Base-by-base conservation (phyloP, 2,329 filamentous ascomycete species). In the Chaetomiaceae sp. region DNA sequence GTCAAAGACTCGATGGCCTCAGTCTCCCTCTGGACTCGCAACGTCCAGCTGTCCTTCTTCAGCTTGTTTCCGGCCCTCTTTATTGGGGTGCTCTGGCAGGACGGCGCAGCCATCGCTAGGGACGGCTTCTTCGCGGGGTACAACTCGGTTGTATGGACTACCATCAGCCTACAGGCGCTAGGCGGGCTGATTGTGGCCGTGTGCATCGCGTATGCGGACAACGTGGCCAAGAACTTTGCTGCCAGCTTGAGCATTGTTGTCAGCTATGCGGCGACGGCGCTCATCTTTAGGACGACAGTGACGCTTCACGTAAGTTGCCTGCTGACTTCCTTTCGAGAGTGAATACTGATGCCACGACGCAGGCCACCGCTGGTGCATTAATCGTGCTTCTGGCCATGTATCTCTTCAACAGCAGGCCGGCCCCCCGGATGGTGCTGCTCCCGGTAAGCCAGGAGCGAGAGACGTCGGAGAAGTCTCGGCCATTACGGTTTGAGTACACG, bases 91-190 rank as follows among this genome's bases (percentile, higher is more conserved):
- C 32, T 60, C 4, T 61, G 56, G 55, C 55, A 61, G 41, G 61
- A 64, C 43, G 61, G 61, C 13, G 55, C 42, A 2, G 50, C 55
- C 13, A 51, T 64, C 14, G 37, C 50, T 0, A 41, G 47, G 9
- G 21, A 62, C 21, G 61, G 61, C 32, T 64, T 62, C 53, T 64
- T 64, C n/a, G 55, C 48, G 8, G 61, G 61, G 3, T 64, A 64
- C 36, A 58, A 54, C 21, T 18, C 51, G n/a, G 37, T 57, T 7
- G 61, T 64, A 10, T 64, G 61, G 61, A 4, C 51, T 10, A 62
- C 59, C 20, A 58, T 64, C 13, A 44, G 23, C n/a, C 45, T 64
- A 16, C 61, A 64, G 48, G 61, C 61, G 3, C 34, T 64, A 1
- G 61, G 61, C 2, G 61, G 61, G 9, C 44, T 64, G 23, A 47